Evolutionary conservation across 208 protist species (phyloP).

Genomic region (Naegleria lovaniensis): DNA sequence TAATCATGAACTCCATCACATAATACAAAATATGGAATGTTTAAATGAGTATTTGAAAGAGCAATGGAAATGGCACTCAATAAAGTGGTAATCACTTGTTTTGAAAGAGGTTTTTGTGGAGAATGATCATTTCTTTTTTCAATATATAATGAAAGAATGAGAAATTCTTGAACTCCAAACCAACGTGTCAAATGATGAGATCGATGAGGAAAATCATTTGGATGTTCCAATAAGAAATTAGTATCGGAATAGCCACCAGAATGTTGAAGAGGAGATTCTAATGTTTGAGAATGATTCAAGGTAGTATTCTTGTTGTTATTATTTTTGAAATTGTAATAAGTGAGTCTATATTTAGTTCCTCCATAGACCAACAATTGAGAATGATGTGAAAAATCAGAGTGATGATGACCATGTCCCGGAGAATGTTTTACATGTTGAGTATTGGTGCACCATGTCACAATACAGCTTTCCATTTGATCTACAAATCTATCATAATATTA

Average conservation of each 20-base stretch:
- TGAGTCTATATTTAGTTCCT: not conserved
- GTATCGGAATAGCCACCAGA: too few relatives aligned
- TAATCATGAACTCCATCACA: not conserved
- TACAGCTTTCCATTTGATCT: not conserved
- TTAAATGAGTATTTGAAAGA: not conserved
- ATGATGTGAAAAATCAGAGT: too few relatives aligned
- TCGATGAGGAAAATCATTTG: not conserved
- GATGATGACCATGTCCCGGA: not conserved
- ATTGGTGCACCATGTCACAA: not conserved
- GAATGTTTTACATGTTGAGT: too few relatives aligned
- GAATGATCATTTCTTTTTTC: not conserved
- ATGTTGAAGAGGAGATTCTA: too few relatives aligned
- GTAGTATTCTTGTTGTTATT: too few relatives aligned
- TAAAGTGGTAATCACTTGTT: not conserved
- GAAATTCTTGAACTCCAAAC: not conserved
- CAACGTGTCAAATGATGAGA: not conserved
- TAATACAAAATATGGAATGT: not conserved
- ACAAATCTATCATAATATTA: not conserved
- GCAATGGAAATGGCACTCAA: not conserved
- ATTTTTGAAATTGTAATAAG: not conserved
- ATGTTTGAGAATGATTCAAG: too few relatives aligned
- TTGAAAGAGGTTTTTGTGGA: not conserved
- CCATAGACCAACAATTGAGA: too few relatives aligned
- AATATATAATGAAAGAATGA: not conserved
- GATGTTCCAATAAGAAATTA: too few relatives aligned